Base-by-base conservation (phyloP, 2,329 filamentous ascomycete genomes). In the Clonostachys rhizophaga region DNA sequence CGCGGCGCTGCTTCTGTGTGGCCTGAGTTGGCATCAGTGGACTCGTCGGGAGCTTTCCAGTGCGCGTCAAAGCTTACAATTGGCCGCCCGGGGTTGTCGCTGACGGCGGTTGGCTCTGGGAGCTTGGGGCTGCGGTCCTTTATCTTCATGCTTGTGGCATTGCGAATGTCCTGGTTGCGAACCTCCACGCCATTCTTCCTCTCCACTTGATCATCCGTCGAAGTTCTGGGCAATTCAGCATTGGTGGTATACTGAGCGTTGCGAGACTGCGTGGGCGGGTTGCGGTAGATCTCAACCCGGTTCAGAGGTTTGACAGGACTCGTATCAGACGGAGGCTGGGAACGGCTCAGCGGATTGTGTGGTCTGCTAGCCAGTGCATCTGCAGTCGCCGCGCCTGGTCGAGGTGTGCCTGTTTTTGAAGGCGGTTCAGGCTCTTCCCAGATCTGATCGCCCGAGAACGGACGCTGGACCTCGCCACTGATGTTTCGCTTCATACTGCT, bases 31-130 rank as follows among this genome's bases (percentile, higher is more conserved):
- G 81, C 69, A 81, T 90, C 86, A 76, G 87, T 76, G 67, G 74
- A 75, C 74, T 79, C 75, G 64, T 87, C 83, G 63, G 79, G 81
- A 62, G 83, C 79, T 75, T 83, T 87, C 84, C 89, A 96, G 63
- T 86, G 81, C 60, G 81, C 81, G 69, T 95, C 81, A 77, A 97
- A 97, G 78, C 92, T 97, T 76, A 97, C 92, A 75, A 97, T 97
- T 53, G 92, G 92, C 63, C 92, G 84, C 58, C 90, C 90, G 58
- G 88, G 87, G 61, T 80, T 87, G 71, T 96, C 87, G 71, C 91
- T 96, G 67, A 97, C 91, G 60, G 89, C 86, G 47, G 88, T 89
- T 54, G 92, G 92, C 60, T 87, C 92, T 30, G 91, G 92, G 52
- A 97, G 75, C 63, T 89, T 95, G 48, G 84, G 70, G 67, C 91